Base-by-base conservation (phyloP, 768 basidiomycete genomes). In the Leccinum obscurum region DNA sequence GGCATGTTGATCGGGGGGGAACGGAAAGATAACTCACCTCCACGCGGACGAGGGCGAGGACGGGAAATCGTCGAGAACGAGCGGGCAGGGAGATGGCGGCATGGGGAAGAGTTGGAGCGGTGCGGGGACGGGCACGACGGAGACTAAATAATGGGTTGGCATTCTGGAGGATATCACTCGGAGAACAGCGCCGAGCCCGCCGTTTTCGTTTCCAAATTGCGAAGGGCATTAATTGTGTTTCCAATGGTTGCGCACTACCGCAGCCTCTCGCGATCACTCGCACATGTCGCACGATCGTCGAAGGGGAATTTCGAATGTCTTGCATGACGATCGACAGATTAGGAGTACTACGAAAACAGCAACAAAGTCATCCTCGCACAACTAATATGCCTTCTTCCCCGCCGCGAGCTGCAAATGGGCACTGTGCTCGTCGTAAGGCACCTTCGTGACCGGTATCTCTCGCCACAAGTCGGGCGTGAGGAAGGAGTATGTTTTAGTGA, bases 401-500 rank as follows among this genome's bases (percentile, higher is more conserved):
- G 88, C 84, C 57, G 85, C 83, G 66, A 96, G 82, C 74, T 91
- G 91, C 62, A 99, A 84, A 76, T 97, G 93, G 51, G 87, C 89
- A 72, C 92, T 92, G 85, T 93, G 89, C 80, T 96, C 95, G 76
- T 98, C 96, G 81, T 91, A 97, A 9, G 93, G 93, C 68, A 90
- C 82, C 77, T 90, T 92, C 62, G 90, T 91, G 30, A 91, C 80
- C 44, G 93, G 87, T 75, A 96, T 96, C 75, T 96, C 92, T 72
- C 89, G 87, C 96, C 96, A 98, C 70, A 98, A 84, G 76, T 98
- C 95, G 60, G 97, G 97, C 46, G 96, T 97, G 64, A 98, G 88
- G 93, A 98, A 97, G 51, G 93, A 78, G 76, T 99, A 99, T 61
- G 95, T 97, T 87, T 95, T 94, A 68, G 97, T 93, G 78, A 99